A percentile compares a stretch with the other conserved stretches of the same genome.
Conservation (phyloP, 495 filamentous ascomycete genomes). For the Aspergillus heteromorphus region DNA sequence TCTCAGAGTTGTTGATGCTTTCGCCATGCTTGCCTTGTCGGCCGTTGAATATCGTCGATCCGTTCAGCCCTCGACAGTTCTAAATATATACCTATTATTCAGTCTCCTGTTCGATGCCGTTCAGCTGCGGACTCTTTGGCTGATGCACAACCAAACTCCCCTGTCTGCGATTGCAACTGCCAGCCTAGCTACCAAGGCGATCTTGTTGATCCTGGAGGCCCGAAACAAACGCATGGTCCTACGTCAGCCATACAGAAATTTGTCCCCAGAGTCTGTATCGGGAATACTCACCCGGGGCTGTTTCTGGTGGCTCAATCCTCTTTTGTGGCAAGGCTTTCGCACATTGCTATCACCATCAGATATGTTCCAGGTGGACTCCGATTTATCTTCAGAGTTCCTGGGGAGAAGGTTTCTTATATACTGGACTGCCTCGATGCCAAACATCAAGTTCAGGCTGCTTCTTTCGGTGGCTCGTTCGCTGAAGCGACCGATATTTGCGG, state of each 20-base stretch:
- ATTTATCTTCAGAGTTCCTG: too few relatives aligned
- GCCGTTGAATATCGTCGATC: not conserved
- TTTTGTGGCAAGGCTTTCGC: slow-evolving; percentile 38
- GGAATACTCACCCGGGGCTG: slow-evolving; percentile 33
- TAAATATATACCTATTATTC: not conserved
- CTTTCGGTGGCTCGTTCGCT: too few relatives aligned
- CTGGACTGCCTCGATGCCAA: too few relatives aligned
- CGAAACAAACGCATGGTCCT: slow-evolving; percentile 37
- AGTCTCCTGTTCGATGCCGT: not conserved
- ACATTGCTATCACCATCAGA: slow-evolving; percentile 31
- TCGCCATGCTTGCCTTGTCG: not conserved
- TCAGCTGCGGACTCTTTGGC: not conserved
- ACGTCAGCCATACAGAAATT: slow-evolving; percentile 19
- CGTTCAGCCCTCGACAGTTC: not conserved
- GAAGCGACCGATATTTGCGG: too few relatives aligned
- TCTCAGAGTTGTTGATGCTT: too few relatives aligned
- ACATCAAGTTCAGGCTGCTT: too few relatives aligned
- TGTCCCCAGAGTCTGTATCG: slow-evolving; percentile 45
- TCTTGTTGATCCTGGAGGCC: slow-evolving; percentile 40
- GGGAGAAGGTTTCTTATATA: too few relatives aligned
- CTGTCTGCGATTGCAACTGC: slow-evolving; percentile 33
- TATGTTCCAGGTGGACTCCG: slow-evolving; percentile 28
- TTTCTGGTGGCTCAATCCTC: slow-evolving; percentile 40
- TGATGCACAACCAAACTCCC: slow-evolving; percentile 8
- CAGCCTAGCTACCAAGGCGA: slow-evolving; percentile 31